A percentile compares a stretch with the other conserved stretches of the same genome.
phyloP scores from a whole-genome alignment of 1,139 yeast genomes.

The Hansenula lynferdii region DNA sequence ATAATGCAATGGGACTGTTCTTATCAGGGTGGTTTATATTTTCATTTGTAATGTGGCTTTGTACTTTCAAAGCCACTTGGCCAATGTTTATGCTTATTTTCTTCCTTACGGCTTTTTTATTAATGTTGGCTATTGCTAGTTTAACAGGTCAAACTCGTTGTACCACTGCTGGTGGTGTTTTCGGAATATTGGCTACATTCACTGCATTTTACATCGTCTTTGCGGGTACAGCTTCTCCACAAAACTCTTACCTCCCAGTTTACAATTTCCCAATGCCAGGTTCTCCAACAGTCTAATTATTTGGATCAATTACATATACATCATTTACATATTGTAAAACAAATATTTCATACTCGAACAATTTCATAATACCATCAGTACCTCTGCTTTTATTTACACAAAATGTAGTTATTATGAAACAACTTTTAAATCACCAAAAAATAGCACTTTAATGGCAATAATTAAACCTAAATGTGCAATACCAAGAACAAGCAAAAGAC shows the following conservation, averaged over 20 bases:
- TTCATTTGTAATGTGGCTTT: constrained; percentile 51
- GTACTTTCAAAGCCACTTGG: constrained; percentile 62
- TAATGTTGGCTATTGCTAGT: constrained; percentile 52
- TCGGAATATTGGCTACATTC: constrained; percentile 55
- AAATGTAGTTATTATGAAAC: constrained; percentile 8
- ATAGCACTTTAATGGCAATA: constrained; percentile 23
- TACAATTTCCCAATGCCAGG: constrained; percentile 51
- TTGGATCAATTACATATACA: no score
- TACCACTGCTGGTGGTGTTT: constrained; percentile 66
- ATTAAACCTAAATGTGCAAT: constrained; percentile 22
- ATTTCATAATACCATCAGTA: no score
- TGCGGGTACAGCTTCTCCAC: constrained; percentile 60
- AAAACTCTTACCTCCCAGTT: constrained; percentile 56
- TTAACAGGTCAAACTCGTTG: constrained; percentile 42
- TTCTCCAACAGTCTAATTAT: constrained; percentile 24
- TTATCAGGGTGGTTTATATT: constrained; percentile 64
- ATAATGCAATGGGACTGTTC: constrained; percentile 54
- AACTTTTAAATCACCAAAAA: constrained; percentile 24
- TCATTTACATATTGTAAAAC: no score
- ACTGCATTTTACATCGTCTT: constrained; percentile 62
- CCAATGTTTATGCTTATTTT: constrained; percentile 53
- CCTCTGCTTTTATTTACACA: no score
- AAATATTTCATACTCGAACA: no score
- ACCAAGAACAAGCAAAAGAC: constrained; percentile 11
- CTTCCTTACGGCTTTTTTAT: constrained; percentile 47